phyloP scores from a whole-genome alignment of 768 basidiomycete genomes.

The Boletus huronensis region DNA sequence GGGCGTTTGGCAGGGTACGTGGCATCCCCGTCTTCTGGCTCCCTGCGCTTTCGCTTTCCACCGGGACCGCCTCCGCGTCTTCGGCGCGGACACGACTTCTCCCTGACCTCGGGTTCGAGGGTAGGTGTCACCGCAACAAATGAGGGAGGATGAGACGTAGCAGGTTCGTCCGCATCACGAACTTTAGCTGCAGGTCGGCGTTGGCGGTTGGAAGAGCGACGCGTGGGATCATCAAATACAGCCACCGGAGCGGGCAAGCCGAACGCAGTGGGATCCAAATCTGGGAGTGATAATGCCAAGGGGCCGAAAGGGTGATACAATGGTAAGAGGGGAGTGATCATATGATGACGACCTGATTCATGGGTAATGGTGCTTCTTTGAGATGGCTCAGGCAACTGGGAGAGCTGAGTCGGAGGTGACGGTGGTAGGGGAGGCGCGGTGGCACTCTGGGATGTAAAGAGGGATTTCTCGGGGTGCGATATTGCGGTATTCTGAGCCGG shows the following conservation, averaged over 20 bases:
- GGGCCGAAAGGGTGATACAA: slow-evolving; percentile 65
- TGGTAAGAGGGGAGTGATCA: slow-evolving; percentile 48
- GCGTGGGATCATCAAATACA: slow-evolving; percentile 41
- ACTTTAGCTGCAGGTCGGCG: slow-evolving; percentile 49
- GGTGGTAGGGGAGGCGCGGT: slow-evolving; percentile 10
- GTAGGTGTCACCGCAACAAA: slow-evolving; percentile 2
- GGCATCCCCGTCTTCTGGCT: slow-evolving; percentile 58
- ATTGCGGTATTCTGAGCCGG: slow-evolving; percentile 39
- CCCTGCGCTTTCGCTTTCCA: slow-evolving; percentile 55
- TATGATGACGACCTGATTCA: slow-evolving; percentile 20
- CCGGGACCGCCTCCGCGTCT: slow-evolving; percentile 38
- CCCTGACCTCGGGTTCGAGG: slow-evolving; percentile 34
- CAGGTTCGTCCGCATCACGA: slow-evolving; percentile 43
- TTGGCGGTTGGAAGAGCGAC: slow-evolving; percentile 43
- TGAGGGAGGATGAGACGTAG: slow-evolving; percentile 6
- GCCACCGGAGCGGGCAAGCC: slow-evolving; percentile 52
- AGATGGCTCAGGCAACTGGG: slow-evolving; percentile 11
- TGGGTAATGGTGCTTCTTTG: slow-evolving; percentile 13
- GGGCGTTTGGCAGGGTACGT: slow-evolving; percentile 72
- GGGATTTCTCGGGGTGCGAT: slow-evolving; percentile 20
- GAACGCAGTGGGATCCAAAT: slow-evolving; percentile 53
- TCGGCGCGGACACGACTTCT: slow-evolving; percentile 51
- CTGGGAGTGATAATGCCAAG: slow-evolving; percentile 63
- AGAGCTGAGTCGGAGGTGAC: slow-evolving; percentile 13
- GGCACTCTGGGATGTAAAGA: slow-evolving; percentile 17